Base-by-base conservation (phyloP, 2,329 filamentous ascomycete genomes). In the Aspergillus viridinutans region DNA sequence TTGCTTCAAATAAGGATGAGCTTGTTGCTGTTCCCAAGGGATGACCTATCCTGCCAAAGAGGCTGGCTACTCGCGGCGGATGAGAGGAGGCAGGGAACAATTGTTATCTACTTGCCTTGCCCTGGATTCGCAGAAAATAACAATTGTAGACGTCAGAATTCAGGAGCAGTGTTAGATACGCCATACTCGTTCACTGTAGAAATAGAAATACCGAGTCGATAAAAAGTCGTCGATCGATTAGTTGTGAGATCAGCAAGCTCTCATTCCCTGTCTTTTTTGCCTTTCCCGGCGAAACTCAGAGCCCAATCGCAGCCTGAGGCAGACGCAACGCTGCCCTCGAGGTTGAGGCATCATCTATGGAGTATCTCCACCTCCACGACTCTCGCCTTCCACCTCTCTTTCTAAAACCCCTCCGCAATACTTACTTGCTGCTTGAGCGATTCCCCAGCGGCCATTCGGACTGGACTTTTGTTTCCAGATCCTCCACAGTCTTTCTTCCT, bases 301-400 rank as follows among this genome's bases (percentile, higher is more conserved):
- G 56, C 56, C 59, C 61, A 61, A 60, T 50, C 35, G 59, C 60
- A 58, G 63, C 62, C 59, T 64, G 59, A 64, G 62, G 59, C 40
- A 47, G n/a, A 35, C 32, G 32, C 32, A 38, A 17, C 32, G 14
- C 49, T 56, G 26, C 48, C 38, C 25, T 49, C 47, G 47, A 49
- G n/a, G 28, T 49, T 50, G 38, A 47, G 32, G n/a, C 49, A 42
- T 52, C 49, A 38, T 42, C 43, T 20, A n/a, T n/a, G n/a, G n/a
- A n/a, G n/a, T n/a, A 23, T 52, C 43, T 56, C 49, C 49, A 35
- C 49, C 49, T 48, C 49, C 54, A 48, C 42, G 21, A 29, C 17
- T 42, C 29, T 52, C 49, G 17, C 50, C 40, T 43, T 21, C 40
- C 26, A 56, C 42, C 17, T 52, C 51, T 56, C 53, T 47, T 29